phyloP scores from a whole-genome alignment of 73 alveolate species.

The Tetrahymena malaccensis region DNA sequence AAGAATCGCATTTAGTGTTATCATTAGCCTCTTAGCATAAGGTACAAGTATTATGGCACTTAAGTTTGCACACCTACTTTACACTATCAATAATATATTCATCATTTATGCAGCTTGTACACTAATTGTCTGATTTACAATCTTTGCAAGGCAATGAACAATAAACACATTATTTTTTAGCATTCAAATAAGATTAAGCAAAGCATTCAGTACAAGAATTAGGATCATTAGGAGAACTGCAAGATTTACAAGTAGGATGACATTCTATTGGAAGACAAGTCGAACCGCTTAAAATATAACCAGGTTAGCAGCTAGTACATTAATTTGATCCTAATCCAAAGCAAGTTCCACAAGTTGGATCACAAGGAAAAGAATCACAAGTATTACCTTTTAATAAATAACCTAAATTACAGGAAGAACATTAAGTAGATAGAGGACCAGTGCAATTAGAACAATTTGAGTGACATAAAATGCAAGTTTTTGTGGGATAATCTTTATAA shows the following conservation, averaged over 20 bases:
- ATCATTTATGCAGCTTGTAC: neutral
- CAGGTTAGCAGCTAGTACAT: neutral
- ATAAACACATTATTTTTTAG: neutral
- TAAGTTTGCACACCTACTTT: neutral
- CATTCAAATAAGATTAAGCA: neutral
- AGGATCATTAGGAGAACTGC: neutral
- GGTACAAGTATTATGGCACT: neutral
- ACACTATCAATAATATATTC: neutral
- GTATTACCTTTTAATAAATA: neutral
- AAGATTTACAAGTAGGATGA: neutral
- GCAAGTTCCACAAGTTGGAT: neutral
- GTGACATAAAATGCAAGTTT: neutral
- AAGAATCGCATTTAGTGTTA: neutral
- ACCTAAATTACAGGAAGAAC: neutral
- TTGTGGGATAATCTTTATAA: neutral
- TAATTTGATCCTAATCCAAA: neutral
- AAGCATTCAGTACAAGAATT: neutral
- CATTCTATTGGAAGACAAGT: neutral
- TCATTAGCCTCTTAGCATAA: neutral
- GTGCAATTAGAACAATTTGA: neutral
- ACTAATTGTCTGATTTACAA: neutral
- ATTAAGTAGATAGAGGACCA: neutral
- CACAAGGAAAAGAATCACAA: neutral
- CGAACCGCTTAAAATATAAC: neutral
- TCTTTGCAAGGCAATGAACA: neutral